A percentile compares a stretch with the other conserved stretches of the same genome.
Conservation (phyloP, 1,139 yeast species). For the Dujonia santamariae region DNA sequence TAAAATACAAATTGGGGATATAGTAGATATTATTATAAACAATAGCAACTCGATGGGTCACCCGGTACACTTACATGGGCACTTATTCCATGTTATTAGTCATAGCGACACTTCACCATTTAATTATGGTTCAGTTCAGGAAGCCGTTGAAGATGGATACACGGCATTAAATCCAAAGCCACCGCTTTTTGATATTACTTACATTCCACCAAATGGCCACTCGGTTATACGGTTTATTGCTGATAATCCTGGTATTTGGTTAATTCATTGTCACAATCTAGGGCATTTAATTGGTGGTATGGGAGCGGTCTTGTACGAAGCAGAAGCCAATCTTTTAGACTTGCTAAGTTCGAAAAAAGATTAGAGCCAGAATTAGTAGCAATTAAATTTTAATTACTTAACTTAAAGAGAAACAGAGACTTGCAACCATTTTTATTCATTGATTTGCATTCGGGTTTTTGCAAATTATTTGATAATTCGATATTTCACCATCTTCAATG, state of each 20-base stretch:
- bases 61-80: constrained; percentile 38
- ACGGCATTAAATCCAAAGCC: constrained; percentile 14
- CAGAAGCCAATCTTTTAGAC: constrained; percentile 11
- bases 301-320: constrained; percentile 32
- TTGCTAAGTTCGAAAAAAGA: too few relatives aligned
- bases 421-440: too few relatives aligned
- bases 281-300: constrained; percentile 35
- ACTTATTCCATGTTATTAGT: constrained; percentile 25
- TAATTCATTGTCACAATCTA: constrained; percentile 37
- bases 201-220: constrained; percentile 26
- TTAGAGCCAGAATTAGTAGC: too few relatives aligned
- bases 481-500: too few relatives aligned
- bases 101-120: constrained; percentile 19
- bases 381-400: too few relatives aligned
- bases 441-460: too few relatives aligned
- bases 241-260: constrained; percentile 16
- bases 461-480: too few relatives aligned
- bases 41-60: constrained; percentile 25
- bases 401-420: too few relatives aligned
- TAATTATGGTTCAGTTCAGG: constrained; percentile 19
- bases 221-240: constrained; percentile 22
- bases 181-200: constrained; percentile 24
- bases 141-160: constrained; percentile 18
- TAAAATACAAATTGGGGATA: constrained; percentile 20
- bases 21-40: constrained; percentile 28